Evolutionary conservation across 2,329 filamentous ascomycete genomes (phyloP).

Genomic region (Cytospora leucostoma): DNA sequence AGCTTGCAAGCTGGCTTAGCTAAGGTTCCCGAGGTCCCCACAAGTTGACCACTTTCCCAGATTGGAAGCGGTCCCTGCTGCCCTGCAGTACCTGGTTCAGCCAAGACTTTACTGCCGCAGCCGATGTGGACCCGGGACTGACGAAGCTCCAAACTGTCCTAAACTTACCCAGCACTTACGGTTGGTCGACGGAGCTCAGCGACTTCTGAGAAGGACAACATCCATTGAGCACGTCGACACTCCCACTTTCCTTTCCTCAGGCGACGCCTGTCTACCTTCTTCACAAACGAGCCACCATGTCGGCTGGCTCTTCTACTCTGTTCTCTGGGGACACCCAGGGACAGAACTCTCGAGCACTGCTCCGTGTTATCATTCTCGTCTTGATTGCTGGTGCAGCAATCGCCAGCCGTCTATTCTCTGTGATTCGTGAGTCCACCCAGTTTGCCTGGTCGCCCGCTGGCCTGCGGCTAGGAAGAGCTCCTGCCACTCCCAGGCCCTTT

Average conservation of each 20-base stretch:
- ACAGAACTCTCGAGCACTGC: conserved; percentile 78
- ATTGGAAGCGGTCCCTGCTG: not conserved
- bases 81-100: conserved; percentile 6
- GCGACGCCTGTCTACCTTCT: conserved; percentile 26
- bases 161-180: conserved; percentile 16
- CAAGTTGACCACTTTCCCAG: conserved; percentile 8
- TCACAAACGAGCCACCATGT: conserved; percentile 43
- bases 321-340: conserved; percentile 78
- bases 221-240: conserved; percentile 15
- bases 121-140: conserved; percentile 15
- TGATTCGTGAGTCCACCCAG: conserved; percentile 73
- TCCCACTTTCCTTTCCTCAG: conserved; percentile 23
- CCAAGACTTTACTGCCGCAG: conserved; percentile 26
- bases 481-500: conserved; percentile 22
- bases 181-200: conserved; percentile 20
- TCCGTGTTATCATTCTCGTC: conserved; percentile 86
- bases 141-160: conserved; percentile 32
- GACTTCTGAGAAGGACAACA: conserved; percentile 16
- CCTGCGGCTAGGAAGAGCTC: conserved; percentile 24
- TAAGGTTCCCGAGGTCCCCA: conserved; percentile 6
- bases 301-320: conserved; percentile 49
- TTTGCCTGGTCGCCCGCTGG: conserved; percentile 8
- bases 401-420: conserved; percentile 93
- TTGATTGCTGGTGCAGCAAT: conserved; percentile 91
- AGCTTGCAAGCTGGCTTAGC: not conserved